Conservation (phyloP, 2,329 filamentous ascomycete species). For the Dactylonectria macrodidyma region DNA sequence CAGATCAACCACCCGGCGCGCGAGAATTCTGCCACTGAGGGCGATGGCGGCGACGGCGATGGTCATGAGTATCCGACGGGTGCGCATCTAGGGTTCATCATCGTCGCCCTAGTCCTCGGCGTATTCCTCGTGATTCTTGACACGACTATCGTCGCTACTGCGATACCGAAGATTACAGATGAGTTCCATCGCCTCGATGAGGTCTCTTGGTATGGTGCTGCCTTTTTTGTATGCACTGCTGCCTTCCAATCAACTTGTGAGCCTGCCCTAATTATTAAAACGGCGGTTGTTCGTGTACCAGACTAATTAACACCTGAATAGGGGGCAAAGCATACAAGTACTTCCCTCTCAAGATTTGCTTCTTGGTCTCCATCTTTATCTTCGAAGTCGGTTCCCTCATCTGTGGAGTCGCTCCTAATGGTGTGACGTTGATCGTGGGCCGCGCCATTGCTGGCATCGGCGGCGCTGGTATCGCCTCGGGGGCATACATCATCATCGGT, state of each 20-base stretch:
- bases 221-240: conserved; percentile 46
- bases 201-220: conserved; percentile 60
- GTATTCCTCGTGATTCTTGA: conserved; percentile 3
- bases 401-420: neutral
- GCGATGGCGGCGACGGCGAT: neutral
- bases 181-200: conserved; percentile 57
- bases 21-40: neutral
- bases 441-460: conserved; percentile 9
- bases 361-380: neutral
- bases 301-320: neutral
- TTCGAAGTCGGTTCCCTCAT: conserved; percentile 16
- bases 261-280: neutral
- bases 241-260: neutral
- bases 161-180: conserved; percentile 53
- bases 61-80: neutral
- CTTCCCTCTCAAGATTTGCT: neutral
- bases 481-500: neutral
- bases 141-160: conserved; percentile 28
- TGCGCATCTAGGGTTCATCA: neutral
- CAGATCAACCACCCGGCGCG: neutral
- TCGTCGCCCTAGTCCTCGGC: neutral
- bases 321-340: neutral
- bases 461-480: conserved; percentile 2
- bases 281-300: neutral
- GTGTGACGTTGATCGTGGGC: neutral